These are phyloP conservation scores for Cladosporium sp. DNA, from an alignment of 2,329 filamentous ascomycete genomes.

Conservation along the genomic window DNA sequence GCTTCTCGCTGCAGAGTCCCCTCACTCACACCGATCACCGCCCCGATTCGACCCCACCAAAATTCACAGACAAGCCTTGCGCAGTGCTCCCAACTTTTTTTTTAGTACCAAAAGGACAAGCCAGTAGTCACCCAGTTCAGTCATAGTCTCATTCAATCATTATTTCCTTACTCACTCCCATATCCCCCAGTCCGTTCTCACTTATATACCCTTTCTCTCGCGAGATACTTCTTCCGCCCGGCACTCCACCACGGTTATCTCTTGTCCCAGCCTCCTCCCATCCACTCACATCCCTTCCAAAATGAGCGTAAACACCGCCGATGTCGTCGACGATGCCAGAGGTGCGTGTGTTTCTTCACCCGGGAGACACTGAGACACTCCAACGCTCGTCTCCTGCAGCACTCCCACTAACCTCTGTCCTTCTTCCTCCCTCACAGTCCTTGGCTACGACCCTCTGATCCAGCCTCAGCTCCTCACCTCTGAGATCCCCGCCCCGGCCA, in stretches of 20 bases:
- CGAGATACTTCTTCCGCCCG: not conserved
- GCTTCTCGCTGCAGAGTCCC: no score
- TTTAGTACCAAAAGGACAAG: no score
- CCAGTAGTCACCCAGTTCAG: no score
- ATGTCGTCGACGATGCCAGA: constrained; percentile 12
- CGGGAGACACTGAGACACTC: not conserved
- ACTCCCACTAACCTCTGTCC: not conserved
- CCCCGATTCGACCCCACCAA: not conserved
- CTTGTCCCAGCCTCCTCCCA: no score
- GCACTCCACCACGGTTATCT: not conserved
- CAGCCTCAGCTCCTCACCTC: constrained; percentile 92
- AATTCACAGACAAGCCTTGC: not conserved
- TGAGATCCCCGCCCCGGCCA: constrained; percentile 65
- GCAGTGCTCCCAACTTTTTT: no score
- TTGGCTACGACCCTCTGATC: constrained; percentile 56
- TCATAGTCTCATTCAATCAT: not conserved
- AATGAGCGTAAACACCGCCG: constrained; percentile 2
- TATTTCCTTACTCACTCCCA: not conserved
- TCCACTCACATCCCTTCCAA: not conserved
- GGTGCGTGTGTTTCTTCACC: constrained; percentile 4
- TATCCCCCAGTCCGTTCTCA: not conserved
- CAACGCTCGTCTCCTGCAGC: not conserved
- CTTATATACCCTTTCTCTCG: not conserved
- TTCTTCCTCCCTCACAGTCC: constrained; percentile 61
- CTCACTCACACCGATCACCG: no score